Percentiles rank a stretch among this genome's conserved stretches.
Conservation (phyloP, 2,329 filamentous ascomycete species). For the Calonectria pseudoreteaudii region DNA sequence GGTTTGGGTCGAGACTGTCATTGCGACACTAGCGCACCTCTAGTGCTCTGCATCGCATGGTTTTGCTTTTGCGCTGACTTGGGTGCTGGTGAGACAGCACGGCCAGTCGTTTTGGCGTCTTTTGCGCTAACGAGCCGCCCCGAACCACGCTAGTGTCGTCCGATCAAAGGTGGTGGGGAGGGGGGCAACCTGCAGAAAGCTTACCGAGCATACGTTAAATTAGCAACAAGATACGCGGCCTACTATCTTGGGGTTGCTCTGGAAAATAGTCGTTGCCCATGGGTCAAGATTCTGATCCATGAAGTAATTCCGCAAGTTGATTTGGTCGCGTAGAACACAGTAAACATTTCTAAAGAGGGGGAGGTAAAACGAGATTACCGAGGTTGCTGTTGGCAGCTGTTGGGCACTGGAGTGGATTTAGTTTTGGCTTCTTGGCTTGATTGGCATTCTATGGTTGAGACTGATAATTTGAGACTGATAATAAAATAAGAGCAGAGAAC, state of each 20-base stretch:
- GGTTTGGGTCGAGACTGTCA: background rate
- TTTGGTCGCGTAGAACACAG: background rate
- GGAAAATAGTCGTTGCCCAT: background rate
- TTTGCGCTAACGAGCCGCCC: background rate
- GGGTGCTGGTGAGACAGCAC: background rate
- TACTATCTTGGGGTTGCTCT: background rate
- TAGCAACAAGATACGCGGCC: background rate
- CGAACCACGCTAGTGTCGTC: background rate
- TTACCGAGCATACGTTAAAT: background rate
- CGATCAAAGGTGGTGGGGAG: background rate
- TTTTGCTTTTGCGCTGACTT: background rate
- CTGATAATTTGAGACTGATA: background rate
- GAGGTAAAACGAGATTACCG: background rate
- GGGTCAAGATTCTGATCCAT: background rate
- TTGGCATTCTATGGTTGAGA: background rate
- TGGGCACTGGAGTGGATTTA: background rate
- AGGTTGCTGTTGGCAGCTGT: background rate
- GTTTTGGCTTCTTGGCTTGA: background rate
- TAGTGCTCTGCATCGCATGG: background rate
- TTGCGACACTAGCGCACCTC: background rate
- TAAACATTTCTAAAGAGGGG: background rate
- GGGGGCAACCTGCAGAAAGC: background rate
- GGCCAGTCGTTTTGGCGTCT: background rate
- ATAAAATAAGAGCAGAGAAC: too few relatives aligned
- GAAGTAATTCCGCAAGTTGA: background rate